Base-by-base conservation (phyloP, 1,284 basidiomycete species). In the Xanthoconium separans region DNA sequence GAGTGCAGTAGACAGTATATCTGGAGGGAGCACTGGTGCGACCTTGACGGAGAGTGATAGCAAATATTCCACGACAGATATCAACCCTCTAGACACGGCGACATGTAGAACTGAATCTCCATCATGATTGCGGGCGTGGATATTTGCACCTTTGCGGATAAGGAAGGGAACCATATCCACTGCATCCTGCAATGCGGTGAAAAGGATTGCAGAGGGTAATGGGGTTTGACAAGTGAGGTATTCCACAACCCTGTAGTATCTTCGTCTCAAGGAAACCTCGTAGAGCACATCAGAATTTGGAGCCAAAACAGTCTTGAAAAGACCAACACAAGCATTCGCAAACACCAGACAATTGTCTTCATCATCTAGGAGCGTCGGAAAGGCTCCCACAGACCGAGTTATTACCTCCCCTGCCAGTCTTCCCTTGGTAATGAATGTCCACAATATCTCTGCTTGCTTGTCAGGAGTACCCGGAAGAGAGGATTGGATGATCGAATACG, bases 1-100 rank as follows among this genome's bases (percentile, higher is more conserved):
- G 15, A 59, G 1, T 11, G 29, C 40, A 3, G 7, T 50, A 22
- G 30, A 36, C 16, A 59, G 30, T 13, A 59, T 59, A 18, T 56
- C 44, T 2, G 50, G 24, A n/a, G 24, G 55, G n/a, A 47, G 36
- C 16, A 1, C 24, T 20, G 57, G 24, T 47, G 18, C 29, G 55
- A 18, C 10, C n/a, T n/a, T n/a, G n/a, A n/a, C n/a, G n/a, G n/a
- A n/a, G n/a, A n/a, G n/a, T n/a, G 57, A 46, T 3, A 48, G 34
- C 13, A 48, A 27, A 11, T 48, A 58, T 4, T 24, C 9, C 30
- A 40, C 4, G 2, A 55, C 6, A 10, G 18, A 4, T 15, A 18
- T 10, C 30, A 0, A 36, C 31, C 31, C 37, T 10, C 6, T 13
- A 16, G 41, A 10, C 12, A 15, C 42, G 8, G 42, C 56, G 11